Base-by-base conservation (phyloP, 306 rosid genomes). In the Clitoria ternatea region DNA sequence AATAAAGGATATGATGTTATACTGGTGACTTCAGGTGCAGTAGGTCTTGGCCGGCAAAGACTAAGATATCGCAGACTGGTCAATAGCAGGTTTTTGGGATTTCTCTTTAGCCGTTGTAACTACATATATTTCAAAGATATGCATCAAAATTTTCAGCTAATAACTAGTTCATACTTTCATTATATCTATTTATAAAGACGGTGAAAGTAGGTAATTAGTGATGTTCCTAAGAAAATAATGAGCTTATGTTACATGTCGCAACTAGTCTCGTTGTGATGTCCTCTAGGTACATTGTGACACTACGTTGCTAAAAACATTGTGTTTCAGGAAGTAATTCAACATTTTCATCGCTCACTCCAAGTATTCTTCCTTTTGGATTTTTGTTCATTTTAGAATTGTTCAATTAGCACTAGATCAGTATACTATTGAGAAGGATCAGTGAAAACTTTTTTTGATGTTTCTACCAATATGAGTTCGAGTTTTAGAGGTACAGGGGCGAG, bases 11-110 rank as follows among this genome's bases (percentile, higher is more conserved):
- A 92, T 61, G 96, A 89, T 66, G 95, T 89, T 42, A 89, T 92
- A 75, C 63, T 92, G 82, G 98, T 89, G 62, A 82, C 94, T 68
- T 92, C 98, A 49, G 98, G 98, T 1, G 98, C 98, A 40, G 95
- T 92, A 47, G 97, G 96, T 40, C 85, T 92, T 70, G 98, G 96
- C 53, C 81, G 90, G 13, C 96, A 92, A 69, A 87, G 98, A 85
- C 88, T 92, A 52, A 79, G 85, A 82, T 92, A 85, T 82, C 81
- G 98, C 55, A 87, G 81, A 89, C 77, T 92, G 78, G 88, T 90
- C 10, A 92, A 92, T 66, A 87, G 94, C 95, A 92, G 98, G 98
- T 94, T 74, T 42, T 32, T 45, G 2, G 17, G 40, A n/a, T 56
- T 66, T 69, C 44, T 74, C 56, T 18, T 45, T 50, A 50, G 42